These are phyloP conservation scores for Chrysophaeum taylorii DNA, from an alignment of 352 stramenopile species.

Conservation along the genomic window DNA sequence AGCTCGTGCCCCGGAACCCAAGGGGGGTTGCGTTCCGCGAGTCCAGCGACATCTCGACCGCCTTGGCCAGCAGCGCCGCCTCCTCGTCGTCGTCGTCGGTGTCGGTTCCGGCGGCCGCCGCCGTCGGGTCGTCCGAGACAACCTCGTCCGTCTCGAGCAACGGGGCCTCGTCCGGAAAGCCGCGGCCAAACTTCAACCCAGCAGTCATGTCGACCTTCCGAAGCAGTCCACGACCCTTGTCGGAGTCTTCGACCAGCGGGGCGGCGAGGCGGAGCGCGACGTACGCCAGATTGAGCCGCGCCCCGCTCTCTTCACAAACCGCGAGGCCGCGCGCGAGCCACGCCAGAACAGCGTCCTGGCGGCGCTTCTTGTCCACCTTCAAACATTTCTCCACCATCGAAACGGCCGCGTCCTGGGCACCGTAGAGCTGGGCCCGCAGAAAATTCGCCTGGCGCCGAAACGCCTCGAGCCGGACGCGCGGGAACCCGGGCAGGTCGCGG, in stretches of 20 bases:
- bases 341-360: not conserved
- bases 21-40: not conserved
- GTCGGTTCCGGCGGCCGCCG: not conserved
- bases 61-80: not conserved
- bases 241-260: not conserved
- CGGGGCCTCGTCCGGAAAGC: not conserved
- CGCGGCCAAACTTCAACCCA: no score
- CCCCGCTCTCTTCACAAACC: not conserved
- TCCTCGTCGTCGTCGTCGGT: conserved; percentile 4
- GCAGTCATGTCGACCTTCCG: not conserved
- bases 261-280: not conserved
- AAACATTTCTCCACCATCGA: not conserved
- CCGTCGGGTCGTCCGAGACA: not conserved
- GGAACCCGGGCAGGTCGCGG: not conserved
- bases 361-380: not conserved
- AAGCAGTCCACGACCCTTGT: not conserved
- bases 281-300: not conserved
- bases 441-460: not conserved
- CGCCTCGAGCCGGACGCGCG: not conserved
- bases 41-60: not conserved
- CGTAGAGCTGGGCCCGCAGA: not conserved
- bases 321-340: not conserved
- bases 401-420: not conserved
- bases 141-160: not conserved
- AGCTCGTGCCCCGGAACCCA: not conserved